phyloP scores from a whole-genome alignment of 129 eudicot genomes.

The Centrapalus pauciflorus region DNA sequence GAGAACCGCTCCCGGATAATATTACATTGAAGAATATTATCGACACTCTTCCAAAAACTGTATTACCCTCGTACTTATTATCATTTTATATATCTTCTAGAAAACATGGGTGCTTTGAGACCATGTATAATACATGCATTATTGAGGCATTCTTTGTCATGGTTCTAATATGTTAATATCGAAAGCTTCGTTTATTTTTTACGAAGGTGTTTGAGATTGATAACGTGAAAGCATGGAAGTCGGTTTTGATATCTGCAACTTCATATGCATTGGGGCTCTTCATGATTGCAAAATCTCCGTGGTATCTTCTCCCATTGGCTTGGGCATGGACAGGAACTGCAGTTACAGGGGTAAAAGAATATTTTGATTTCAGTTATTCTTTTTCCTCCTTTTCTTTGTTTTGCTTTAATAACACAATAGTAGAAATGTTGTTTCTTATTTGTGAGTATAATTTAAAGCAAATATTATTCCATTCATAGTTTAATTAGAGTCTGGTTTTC shows the following conservation, averaged over 20 bases:
- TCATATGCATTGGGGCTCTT: conserved; percentile 81
- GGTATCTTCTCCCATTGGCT: conserved; percentile 94
- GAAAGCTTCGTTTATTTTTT: neutral
- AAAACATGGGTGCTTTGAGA: neutral
- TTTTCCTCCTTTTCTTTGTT: neutral
- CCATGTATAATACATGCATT: neutral
- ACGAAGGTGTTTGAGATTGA: conserved; percentile 89
- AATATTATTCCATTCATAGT: neutral
- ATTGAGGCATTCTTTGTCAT: neutral
- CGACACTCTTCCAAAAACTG: conserved; percentile 72
- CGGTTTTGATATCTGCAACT: conserved; percentile 72
- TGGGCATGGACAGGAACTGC: conserved; percentile 99
- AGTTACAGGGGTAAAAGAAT: conserved; percentile 73
- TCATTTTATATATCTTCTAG: neutral
- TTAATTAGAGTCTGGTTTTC: neutral
- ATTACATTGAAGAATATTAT: conserved; percentile 70
- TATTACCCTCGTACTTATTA: conserved; percentile 20
- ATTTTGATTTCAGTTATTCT: neutral
- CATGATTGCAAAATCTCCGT: conserved; percentile 83
- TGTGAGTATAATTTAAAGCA: too few relatives aligned
- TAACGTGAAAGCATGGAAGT: conserved; percentile 83
- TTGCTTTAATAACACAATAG: neutral
- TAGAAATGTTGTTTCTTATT: too few relatives aligned
- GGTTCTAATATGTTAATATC: neutral
- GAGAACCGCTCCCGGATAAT: conserved; percentile 81